A percentile compares a stretch with the other conserved stretches of the same genome.
These are phyloP conservation scores for Cyclanthera cordifolia DNA, from an alignment of 306 rosid species.

Conservation along the genomic window DNA sequence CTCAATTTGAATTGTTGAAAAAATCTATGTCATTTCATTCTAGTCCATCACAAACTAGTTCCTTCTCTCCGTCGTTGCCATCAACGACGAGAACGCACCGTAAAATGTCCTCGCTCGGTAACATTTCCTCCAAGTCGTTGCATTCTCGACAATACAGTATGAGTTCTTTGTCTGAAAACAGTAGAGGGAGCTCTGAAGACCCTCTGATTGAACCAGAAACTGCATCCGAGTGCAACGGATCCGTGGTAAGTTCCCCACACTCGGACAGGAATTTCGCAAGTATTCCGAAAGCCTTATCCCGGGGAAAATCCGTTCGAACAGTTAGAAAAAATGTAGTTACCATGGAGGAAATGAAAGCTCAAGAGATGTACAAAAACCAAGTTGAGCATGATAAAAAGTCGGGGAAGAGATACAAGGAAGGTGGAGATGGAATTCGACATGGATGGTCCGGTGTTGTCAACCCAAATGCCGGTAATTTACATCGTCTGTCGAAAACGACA, in stretches of 20 bases:
- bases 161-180: constrained; percentile 26
- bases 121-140: constrained; percentile 26
- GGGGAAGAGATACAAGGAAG: constrained; percentile 25
- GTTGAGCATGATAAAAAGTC: constrained; percentile 29
- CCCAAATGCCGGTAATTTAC: constrained; percentile 13
- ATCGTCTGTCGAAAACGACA: constrained; percentile 23
- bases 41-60: constrained; percentile 34
- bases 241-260: constrained; percentile 17
- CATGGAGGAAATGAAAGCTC: constrained; percentile 21
- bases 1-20: constrained; percentile 44
- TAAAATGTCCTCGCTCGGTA: constrained; percentile 10
- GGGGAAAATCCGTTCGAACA: constrained; percentile 84
- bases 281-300: constrained; percentile 27
- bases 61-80: constrained; percentile 50
- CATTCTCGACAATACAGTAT: constrained; percentile 31
- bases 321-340: constrained; percentile 36
- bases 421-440: constrained; percentile 28
- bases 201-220: constrained; percentile 27
- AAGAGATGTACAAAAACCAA: constrained; percentile 29
- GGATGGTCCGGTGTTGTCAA: constrained; percentile 27
- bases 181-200: constrained; percentile 19
- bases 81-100: constrained; percentile 22
- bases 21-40: constrained; percentile 31
- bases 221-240: constrained; percentile 22
- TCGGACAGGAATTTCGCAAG: constrained; percentile 26